Evolutionary conservation across 225 moss, liverwort and hornwort genomes (phyloP), one percentile per base, ranked within the genome.

Genomic region (Physcomitrellopsis africana): DNA sequence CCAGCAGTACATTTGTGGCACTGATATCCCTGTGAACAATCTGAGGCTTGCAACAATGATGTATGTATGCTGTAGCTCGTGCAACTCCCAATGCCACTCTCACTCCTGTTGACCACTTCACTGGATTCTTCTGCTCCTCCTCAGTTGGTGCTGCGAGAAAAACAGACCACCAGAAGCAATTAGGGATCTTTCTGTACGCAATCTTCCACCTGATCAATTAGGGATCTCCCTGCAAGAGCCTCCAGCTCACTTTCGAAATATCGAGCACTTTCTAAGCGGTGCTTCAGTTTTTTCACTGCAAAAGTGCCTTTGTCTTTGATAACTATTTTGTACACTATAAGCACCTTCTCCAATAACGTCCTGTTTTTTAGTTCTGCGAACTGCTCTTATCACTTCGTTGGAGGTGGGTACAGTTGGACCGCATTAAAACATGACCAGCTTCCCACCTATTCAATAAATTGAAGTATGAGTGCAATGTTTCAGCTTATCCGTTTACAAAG

Each of bases 221-320:
- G n/a, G n/a, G n/a, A n/a, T 80, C 86, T 83, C 49, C 80, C 85
- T 60, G 80, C 89, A n/a, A 89, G 81, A 15, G 86, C 83, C 74
- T 89, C 86, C 63, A 89, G 66, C 71, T 89, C 89, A 51, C 83
- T 89, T 63, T 89, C 89, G 67, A 89, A 89, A 6, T 76, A 79
- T 64, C 86, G 86, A n/a, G 76, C 63, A 68, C 83, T 72, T 73
- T 89, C 89, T 68, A 89, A 74, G 74, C 83, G 81, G 52, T 77
- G 79, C 70, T 89, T 89, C 65, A 89, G 73, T 70, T 89, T 89
- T 37, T 89, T 89, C 71, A 89, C 81, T 0, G 89, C 89, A 59
- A 89, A 81, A 9, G 76, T 55, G 27, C 70, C 72, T 0, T 81
- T 72, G 60, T 79, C 63, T 79, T 78, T 81, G 11, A 89, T 77